A percentile compares a stretch with the other conserved stretches of the same genome.
phyloP scores from a whole-genome alignment of 1,139 yeast genomes.

The Geotrichum fermentans region DNA sequence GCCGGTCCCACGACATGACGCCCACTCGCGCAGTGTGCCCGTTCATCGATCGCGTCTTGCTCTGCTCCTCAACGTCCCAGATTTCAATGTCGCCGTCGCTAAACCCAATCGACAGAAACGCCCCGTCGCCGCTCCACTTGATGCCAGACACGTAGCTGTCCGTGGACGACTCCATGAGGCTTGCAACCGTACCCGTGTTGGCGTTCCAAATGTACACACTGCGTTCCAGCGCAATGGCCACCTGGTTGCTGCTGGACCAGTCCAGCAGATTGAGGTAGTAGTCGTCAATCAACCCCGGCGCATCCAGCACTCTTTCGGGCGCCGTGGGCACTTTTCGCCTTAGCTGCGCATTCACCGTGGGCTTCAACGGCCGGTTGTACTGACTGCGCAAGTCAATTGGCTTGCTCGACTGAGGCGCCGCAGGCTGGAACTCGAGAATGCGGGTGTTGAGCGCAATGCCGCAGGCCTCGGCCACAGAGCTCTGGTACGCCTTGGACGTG shows the following conservation, averaged over 20 bases:
- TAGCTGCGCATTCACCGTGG: conserved; percentile 52
- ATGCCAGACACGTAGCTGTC: conserved; percentile 59
- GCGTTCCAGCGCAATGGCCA: conserved; percentile 86
- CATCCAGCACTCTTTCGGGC: conserved; percentile 92
- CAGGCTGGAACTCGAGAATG: conserved; percentile 80
- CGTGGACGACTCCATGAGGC: conserved; percentile 53
- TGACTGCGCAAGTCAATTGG: conserved; percentile 50
- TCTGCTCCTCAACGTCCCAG: conserved; percentile 84
- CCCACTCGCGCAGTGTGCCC: conserved; percentile 73
- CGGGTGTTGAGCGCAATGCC: conserved; percentile 82
- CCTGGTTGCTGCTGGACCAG: conserved; percentile 79
- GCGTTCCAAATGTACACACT: conserved; percentile 94
- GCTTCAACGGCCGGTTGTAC: conserved; percentile 42
- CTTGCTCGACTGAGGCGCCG: conserved; percentile 69
- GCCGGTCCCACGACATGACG: conserved; percentile 80
- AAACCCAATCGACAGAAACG: conserved; percentile 77
- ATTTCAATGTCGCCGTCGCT: conserved; percentile 83
- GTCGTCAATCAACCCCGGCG: conserved; percentile 92
- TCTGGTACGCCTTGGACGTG: conserved; percentile 47
- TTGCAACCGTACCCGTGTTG: conserved; percentile 69
- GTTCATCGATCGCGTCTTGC: conserved; percentile 72
- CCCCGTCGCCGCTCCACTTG: conserved; percentile 89
- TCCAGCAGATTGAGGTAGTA: conserved; percentile 81
- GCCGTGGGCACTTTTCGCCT: conserved; percentile 73
- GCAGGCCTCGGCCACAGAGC: conserved; percentile 90